Evolutionary conservation across 352 stramenopile genomes (phyloP).

Genomic region (Globisporangium perplexum): DNA sequence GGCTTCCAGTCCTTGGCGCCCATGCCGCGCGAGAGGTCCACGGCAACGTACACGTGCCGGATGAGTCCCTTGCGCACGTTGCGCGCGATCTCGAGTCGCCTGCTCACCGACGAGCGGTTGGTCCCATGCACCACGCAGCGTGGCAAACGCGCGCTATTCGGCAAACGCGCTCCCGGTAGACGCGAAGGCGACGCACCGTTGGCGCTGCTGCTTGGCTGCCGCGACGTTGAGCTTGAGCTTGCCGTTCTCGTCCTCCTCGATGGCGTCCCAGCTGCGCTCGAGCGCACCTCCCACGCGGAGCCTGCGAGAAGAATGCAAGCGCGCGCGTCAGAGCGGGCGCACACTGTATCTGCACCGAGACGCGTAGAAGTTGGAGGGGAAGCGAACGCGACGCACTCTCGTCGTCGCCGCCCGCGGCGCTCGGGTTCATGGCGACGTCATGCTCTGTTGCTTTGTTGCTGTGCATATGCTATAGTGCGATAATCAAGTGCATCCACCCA

Average conservation of each 20-base stretch:
- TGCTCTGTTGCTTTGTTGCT: too few species aligned
- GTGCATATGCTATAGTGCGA: too few species aligned
- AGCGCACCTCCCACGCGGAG: constrained; percentile 67
- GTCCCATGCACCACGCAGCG: too few species aligned
- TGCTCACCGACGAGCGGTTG: constrained; percentile 9
- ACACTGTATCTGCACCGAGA: too few species aligned
- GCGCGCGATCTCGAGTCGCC: constrained; percentile 71
- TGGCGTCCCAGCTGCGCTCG: constrained; percentile 83
- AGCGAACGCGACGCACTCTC: constrained; percentile 10
- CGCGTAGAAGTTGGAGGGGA: not conserved
- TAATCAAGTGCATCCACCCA: too few species aligned
- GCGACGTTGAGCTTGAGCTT: constrained; percentile 71
- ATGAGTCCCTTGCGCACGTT: constrained; percentile 84
- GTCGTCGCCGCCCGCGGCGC: constrained; percentile 2
- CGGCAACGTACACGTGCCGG: constrained; percentile 78
- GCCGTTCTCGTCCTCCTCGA: constrained; percentile 79
- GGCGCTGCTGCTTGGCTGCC: constrained; percentile 62
- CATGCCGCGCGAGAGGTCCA: constrained; percentile 86
- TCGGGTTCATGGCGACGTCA: too few species aligned
- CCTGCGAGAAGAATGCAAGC: not conserved
- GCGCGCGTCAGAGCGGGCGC: not conserved
- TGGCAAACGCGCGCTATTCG: too few species aligned
- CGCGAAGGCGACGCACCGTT: constrained; percentile 53
- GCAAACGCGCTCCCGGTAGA: too few species aligned
- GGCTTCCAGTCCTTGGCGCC: constrained; percentile 86